phyloP scores from a whole-genome alignment of 805 yeast species.

The Isabelozyma pseudorhagii region DNA sequence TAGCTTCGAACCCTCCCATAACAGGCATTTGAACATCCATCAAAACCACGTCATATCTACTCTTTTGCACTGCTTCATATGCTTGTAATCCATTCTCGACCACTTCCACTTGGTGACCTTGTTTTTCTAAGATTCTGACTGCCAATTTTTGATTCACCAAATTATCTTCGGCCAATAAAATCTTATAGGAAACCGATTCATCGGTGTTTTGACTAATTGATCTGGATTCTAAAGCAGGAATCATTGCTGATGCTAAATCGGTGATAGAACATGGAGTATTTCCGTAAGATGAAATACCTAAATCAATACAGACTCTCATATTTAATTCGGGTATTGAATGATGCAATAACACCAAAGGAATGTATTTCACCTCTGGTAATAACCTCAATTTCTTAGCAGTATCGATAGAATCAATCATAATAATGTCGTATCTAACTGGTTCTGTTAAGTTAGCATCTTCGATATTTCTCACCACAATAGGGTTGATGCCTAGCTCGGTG shows the following conservation, averaged over 20 bases:
- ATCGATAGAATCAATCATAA: constrained; percentile 76
- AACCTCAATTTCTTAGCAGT: constrained; percentile 67
- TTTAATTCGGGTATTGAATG: constrained; percentile 74
- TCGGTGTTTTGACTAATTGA: constrained; percentile 78
- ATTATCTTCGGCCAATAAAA: constrained; percentile 83
- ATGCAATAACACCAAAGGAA: constrained; percentile 76
- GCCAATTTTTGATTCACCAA: constrained; percentile 85
- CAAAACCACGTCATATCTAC: constrained; percentile 72
- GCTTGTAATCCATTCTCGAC: constrained; percentile 88
- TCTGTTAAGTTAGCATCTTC: constrained; percentile 55
- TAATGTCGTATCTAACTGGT: constrained; percentile 69
- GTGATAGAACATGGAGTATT: constrained; percentile 82
- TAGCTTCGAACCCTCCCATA: constrained; percentile 93
- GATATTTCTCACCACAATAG: constrained; percentile 55
- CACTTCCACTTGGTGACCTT: constrained; percentile 79
- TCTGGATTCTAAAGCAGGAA: constrained; percentile 82
- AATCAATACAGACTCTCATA: constrained; percentile 77
- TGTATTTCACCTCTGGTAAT: constrained; percentile 75
- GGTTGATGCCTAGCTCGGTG: constrained; percentile 54
- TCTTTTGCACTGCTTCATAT: constrained; percentile 65
- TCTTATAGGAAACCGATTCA: constrained; percentile 70
- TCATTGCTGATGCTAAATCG: constrained; percentile 77
- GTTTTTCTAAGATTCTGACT: constrained; percentile 78
- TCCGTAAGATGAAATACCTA: constrained; percentile 85
- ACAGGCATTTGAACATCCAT: constrained; percentile 97